A percentile compares a stretch with the other conserved stretches of the same genome.
Conservation (phyloP, 139 green algal species). For the Volvox africanus region DNA sequence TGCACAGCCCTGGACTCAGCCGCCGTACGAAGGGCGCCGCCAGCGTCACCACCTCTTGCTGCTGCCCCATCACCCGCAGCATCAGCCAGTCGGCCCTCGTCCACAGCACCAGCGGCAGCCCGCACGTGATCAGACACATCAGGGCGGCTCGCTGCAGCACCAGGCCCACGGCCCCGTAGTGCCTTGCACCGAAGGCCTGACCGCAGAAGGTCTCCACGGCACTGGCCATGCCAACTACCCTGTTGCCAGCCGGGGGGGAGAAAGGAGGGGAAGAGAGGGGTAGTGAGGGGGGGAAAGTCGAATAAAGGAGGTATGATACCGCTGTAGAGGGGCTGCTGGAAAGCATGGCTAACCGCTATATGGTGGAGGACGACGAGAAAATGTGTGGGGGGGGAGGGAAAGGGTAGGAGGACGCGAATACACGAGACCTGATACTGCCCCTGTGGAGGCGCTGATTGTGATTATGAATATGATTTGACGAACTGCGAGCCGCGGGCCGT, state of each 20-base stretch:
- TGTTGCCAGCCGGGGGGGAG: neutral
- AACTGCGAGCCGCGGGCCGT: too few species aligned
- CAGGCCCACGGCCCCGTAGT: constrained; percentile 18
- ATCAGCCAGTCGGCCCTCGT: constrained; percentile 14
- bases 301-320: too few species aligned
- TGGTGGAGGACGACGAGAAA: too few species aligned
- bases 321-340: too few species aligned
- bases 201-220: constrained; percentile 47
- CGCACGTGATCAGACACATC: constrained; percentile 25
- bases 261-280: neutral
- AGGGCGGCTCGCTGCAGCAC: constrained; percentile 41
- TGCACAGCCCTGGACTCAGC: constrained; percentile 16
- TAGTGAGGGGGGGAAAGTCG: too few species aligned
- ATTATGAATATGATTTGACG: too few species aligned
- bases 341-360: too few species aligned
- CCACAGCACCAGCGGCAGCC: constrained; percentile 29
- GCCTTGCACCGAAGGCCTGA: constrained; percentile 30
- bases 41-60: constrained; percentile 22
- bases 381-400: too few species aligned
- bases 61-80: constrained; percentile 14
- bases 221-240: constrained; percentile 35
- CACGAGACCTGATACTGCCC: too few species aligned
- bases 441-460: too few species aligned
- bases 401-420: too few species aligned
- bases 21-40: constrained; percentile 23